phyloP scores from a whole-genome alignment of 2,329 filamentous ascomycete species.

The Rhinocladiella similis region DNA sequence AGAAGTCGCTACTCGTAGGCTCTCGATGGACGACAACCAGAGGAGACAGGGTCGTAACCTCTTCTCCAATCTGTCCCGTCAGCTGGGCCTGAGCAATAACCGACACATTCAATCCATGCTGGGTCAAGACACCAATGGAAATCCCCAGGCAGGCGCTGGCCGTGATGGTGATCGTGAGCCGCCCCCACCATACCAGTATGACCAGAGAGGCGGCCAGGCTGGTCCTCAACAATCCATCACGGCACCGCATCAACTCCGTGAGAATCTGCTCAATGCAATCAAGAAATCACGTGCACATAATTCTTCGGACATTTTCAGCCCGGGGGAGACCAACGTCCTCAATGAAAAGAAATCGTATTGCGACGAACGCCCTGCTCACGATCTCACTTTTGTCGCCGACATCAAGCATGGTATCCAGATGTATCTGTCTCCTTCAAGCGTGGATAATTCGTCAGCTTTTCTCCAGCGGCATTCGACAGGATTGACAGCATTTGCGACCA shows the following conservation, averaged over 20 bases:
- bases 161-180: slow-evolving; percentile 26
- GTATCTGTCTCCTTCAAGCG: slow-evolving; percentile 61
- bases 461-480: slow-evolving; percentile 59
- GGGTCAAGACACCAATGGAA: slow-evolving; percentile 19
- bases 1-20: background rate
- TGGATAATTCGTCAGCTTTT: slow-evolving; percentile 55
- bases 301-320: slow-evolving; percentile 70
- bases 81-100: slow-evolving; percentile 61
- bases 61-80: slow-evolving; percentile 67
- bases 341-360: slow-evolving; percentile 86
- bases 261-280: slow-evolving; percentile 70
- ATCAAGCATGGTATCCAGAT: slow-evolving; percentile 72
- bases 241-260: slow-evolving; percentile 45
- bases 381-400: slow-evolving; percentile 70
- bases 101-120: slow-evolving; percentile 37
- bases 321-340: slow-evolving; percentile 69
- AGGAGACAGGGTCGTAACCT: slow-evolving; percentile 56
- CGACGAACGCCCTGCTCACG: slow-evolving; percentile 71
- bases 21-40: slow-evolving; percentile 28
- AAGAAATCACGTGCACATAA: slow-evolving; percentile 75
- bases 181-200: slow-evolving; percentile 43
- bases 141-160: background rate
- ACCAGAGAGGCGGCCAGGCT: slow-evolving; percentile 27
- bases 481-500: slow-evolving; percentile 67
- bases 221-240: slow-evolving; percentile 33